Base-by-base conservation (phyloP, 768 basidiomycete species). In the Termitomyces sp. region DNA sequence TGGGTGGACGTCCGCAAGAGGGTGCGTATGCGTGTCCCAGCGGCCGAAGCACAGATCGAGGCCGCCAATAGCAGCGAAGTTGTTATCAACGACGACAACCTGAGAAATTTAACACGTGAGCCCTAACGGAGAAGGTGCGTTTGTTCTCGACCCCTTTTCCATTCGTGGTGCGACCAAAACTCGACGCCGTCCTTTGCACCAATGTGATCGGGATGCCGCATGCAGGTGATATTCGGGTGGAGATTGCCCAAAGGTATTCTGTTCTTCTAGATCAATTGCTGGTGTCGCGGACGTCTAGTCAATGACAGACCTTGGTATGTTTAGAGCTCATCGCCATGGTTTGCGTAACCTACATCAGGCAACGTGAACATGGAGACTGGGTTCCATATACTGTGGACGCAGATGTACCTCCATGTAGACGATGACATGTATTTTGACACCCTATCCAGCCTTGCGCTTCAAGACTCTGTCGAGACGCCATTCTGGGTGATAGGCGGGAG, bases 21-120 rank as follows among this genome's bases (percentile, higher is more conserved):
- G 94, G 69, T 94, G 90, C 42, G 76, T 88, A 66, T 92, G 85
- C 0, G 90, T 92, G 72, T 98, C 97, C 95, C 96, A 99, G 20
- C 97, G 88, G 12, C 97, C 97, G 64, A 94, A 97, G 75, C 94
- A 98, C 18, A 97, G 78, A 70, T 99, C 97, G 28, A 99, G 83
- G 12, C 97, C 97, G 24, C 97, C 97, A 54, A 97, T 86, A 63
- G 88, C 90, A 2, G 91, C 93, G 52, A 76, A 80, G 65, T 89
- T 85, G 66, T 94, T 92, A 68, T 97, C 94, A 7, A 96, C 87
- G 26, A 93, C 82, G 22, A 94, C 90, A 46, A 93, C 83, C 73
- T 75, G 20, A 42, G 8, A n/a, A 18, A 7, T 1, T 42, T 42
- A n/a, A 40, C 40, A 7, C 2, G 20, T 48, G n/a, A 49, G 47